Evolutionary conservation across 23 red algal genomes (phyloP).

Genomic region (Gracilaria domingensis): DNA sequence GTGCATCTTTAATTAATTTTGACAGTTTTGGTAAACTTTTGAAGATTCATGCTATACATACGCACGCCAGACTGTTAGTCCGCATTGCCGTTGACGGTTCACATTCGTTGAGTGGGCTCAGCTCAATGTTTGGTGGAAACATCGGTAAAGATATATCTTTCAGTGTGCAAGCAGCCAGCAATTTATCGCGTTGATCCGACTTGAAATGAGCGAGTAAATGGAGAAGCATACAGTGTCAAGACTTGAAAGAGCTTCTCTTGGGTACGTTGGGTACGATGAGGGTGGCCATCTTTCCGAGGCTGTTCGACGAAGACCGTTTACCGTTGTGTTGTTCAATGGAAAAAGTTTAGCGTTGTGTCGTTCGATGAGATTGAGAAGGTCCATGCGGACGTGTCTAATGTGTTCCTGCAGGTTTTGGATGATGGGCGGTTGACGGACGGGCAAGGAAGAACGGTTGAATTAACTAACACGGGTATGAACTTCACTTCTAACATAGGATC

Average conservation of each 20-base stretch:
- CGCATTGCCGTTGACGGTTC: slow-evolving; percentile 87
- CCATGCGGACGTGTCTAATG: slow-evolving; percentile 98
- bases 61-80: slow-evolving; percentile 60
- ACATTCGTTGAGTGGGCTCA: slow-evolving; percentile 74
- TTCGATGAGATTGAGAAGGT: slow-evolving; percentile 99
- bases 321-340: slow-evolving; percentile 94
- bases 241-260: slow-evolving; percentile 93
- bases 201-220: slow-evolving; percentile 99
- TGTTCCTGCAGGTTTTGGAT: slow-evolving; percentile 96
- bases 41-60: slow-evolving; percentile 60
- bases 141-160: slow-evolving; percentile 59
- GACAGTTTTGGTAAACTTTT: slow-evolving; percentile 86
- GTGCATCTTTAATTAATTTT: slow-evolving; percentile 77
- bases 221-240: slow-evolving; percentile 93
- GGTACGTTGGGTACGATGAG: slow-evolving; percentile 98
- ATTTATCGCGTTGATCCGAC: slow-evolving; percentile 87
- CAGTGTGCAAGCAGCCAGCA: slow-evolving; percentile 52
- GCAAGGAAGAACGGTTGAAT: slow-evolving; percentile 97
- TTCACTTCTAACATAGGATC: slow-evolving; percentile 99
- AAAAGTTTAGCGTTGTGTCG: too few species aligned
- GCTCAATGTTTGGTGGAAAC: slow-evolving; percentile 84
- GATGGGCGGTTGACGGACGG: slow-evolving; percentile 98
- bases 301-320: slow-evolving; percentile 95
- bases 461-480: slow-evolving; percentile 92
- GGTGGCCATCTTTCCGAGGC: slow-evolving; percentile 97